Evolutionary conservation across 1,284 basidiomycete genomes (phyloP).

Genomic region (Tremellales sp.): DNA sequence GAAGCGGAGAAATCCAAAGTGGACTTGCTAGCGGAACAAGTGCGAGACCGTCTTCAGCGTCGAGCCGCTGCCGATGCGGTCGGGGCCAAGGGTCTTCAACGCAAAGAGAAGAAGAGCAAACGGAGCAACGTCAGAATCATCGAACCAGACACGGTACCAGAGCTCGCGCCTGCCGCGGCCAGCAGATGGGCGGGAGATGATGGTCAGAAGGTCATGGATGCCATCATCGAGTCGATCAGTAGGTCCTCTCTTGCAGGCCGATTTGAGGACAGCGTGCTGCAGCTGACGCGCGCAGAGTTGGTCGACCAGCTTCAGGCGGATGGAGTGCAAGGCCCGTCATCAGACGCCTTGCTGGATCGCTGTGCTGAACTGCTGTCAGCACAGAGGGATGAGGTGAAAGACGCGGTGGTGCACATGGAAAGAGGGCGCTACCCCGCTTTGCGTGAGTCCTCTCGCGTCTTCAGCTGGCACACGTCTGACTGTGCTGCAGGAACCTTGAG

Average conservation of each 20-base stretch:
- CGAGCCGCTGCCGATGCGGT: too few species aligned
- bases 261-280: neutral
- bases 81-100: too few species aligned
- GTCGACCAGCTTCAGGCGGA: neutral
- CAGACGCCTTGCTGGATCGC: neutral
- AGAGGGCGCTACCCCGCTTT: conserved; percentile 16
- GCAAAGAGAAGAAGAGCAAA: neutral
- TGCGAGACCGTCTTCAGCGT: too few species aligned
- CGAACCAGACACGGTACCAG: too few species aligned
- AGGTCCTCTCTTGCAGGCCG: neutral
- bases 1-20: too few species aligned
- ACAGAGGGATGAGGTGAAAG: conserved; percentile 20
- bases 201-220: neutral
- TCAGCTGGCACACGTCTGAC: neutral
- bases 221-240: neutral
- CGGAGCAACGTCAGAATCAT: neutral
- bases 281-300: neutral
- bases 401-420: conserved; percentile 13
- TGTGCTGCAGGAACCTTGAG: conserved; percentile 9
- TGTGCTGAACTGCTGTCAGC: conserved; percentile 18
- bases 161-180: too few species aligned
- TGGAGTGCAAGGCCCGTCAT: neutral
- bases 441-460: conserved; percentile 9
- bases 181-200: neutral
- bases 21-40: too few species aligned